These are phyloP conservation scores for Gossypium ekmanianum DNA, from an alignment of 345 rosid species.

Conservation along the genomic window DNA sequence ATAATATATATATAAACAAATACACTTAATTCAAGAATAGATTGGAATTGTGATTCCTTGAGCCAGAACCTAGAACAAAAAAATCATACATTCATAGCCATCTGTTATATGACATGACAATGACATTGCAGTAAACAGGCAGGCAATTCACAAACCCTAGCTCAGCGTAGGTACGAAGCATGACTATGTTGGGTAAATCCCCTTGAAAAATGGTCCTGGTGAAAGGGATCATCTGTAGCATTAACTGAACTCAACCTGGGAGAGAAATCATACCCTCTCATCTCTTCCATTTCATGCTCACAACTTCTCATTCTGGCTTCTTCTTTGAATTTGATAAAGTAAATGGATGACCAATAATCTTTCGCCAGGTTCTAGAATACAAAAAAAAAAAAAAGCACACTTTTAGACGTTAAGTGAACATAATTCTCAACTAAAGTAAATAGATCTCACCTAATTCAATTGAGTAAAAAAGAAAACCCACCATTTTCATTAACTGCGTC, in stretches of 20 bases:
- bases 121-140: background rate
- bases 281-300: constrained; percentile 40
- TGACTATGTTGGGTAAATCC: constrained; percentile 26
- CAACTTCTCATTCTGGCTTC: constrained; percentile 43
- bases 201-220: constrained; percentile 53
- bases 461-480: constrained; percentile 19
- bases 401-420: background rate
- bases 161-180: constrained; percentile 4
- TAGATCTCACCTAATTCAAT: background rate
- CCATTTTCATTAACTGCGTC: constrained; percentile 81
- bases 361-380: constrained; percentile 58
- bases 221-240: constrained; percentile 79
- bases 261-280: constrained; percentile 60
- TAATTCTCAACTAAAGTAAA: background rate
- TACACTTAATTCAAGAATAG: background rate
- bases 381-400: background rate
- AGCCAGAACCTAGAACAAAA: background rate
- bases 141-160: background rate
- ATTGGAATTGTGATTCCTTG: background rate
- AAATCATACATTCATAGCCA: background rate
- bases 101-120: background rate
- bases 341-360: constrained; percentile 83
- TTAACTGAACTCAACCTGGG: constrained; percentile 75
- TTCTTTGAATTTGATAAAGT: constrained; percentile 74
- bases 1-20: no score